These are phyloP conservation scores for Eutrema salsugineum DNA, from an alignment of 441 rosid species.

Conservation along the genomic window DNA sequence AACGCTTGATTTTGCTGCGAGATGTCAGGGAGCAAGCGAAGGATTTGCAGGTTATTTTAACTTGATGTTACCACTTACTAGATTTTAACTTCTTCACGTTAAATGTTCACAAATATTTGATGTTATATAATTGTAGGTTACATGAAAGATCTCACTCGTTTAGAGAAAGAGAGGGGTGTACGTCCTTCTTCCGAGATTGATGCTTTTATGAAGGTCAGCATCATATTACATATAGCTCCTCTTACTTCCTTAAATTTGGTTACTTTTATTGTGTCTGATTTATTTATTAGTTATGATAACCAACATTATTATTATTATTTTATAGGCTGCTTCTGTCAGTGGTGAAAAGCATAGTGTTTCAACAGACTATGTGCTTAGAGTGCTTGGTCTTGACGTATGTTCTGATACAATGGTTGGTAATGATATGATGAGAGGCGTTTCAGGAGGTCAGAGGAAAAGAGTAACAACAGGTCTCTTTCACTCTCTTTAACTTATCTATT, in stretches of 20 bases:
- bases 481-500: constrained; percentile 9
- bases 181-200: constrained; percentile 87
- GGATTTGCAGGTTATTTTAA: constrained; percentile 70
- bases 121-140: constrained; percentile 37
- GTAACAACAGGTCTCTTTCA: constrained; percentile 79
- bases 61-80: neutral
- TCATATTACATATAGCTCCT: constrained; percentile 12
- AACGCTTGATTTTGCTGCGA: constrained; percentile 93
- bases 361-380: constrained; percentile 76
- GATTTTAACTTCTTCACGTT: neutral
- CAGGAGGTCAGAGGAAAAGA: constrained; percentile 94
- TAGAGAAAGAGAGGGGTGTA: constrained; percentile 71
- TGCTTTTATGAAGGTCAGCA: constrained; percentile 87
- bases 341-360: constrained; percentile 76
- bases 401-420: constrained; percentile 85
- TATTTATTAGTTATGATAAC: neutral
- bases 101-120: neutral
- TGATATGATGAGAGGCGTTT: constrained; percentile 95
- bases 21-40: constrained; percentile 89
- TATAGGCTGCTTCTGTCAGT: constrained; percentile 77
- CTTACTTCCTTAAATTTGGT: neutral
- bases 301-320: neutral
- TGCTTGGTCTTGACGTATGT: constrained; percentile 91
- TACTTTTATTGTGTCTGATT: neutral
- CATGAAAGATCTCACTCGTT: constrained; percentile 55